Conservation (phyloP, 495 filamentous ascomycete genomes). For the Penicillium desertorum region DNA sequence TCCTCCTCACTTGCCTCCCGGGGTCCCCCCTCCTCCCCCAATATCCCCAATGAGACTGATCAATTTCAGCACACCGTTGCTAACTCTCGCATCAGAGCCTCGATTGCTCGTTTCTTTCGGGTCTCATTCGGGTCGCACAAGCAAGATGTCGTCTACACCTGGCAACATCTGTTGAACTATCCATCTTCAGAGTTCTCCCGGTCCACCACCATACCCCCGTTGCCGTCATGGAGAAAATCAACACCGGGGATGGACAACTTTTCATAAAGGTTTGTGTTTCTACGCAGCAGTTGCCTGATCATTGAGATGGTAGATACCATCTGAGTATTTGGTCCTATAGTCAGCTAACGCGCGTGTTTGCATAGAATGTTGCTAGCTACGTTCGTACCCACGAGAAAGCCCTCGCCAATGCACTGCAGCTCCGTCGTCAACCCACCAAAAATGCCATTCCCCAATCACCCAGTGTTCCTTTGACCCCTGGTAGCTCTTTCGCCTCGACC, state of each 20-base stretch:
- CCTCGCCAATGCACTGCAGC: conserved; percentile 90
- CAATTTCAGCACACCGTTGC: not conserved
- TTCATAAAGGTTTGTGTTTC: conserved; percentile 71
- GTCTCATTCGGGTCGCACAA: conserved; percentile 24
- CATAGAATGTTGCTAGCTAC: conserved; percentile 87
- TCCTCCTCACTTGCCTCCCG: not conserved
- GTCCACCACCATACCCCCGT: conserved; percentile 26
- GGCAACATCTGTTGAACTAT: conserved; percentile 38
- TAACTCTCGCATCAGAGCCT: conserved; percentile 11
- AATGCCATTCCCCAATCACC: conserved; percentile 56
- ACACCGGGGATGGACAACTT: conserved; percentile 81
- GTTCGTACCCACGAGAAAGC: conserved; percentile 97
- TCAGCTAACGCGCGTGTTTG: conserved; percentile 13
- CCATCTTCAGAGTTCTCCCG: conserved; percentile 40
- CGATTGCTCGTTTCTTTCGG: conserved; percentile 16
- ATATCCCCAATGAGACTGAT: conserved; percentile 16
- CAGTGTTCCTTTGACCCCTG: conserved; percentile 50
- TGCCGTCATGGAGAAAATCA: conserved; percentile 51
- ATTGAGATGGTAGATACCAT: not conserved
- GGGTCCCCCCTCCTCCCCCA: conserved; percentile 2
- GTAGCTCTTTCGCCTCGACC: conserved; percentile 63
- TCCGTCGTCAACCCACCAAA: conserved; percentile 62
- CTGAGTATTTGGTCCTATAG: not conserved
- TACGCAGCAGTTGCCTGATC: not conserved
- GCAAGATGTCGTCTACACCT: conserved; percentile 45